Evolutionary conservation across 192 early-diverging fungal species (phyloP).

Genomic region (Coemansia sp.): DNA sequence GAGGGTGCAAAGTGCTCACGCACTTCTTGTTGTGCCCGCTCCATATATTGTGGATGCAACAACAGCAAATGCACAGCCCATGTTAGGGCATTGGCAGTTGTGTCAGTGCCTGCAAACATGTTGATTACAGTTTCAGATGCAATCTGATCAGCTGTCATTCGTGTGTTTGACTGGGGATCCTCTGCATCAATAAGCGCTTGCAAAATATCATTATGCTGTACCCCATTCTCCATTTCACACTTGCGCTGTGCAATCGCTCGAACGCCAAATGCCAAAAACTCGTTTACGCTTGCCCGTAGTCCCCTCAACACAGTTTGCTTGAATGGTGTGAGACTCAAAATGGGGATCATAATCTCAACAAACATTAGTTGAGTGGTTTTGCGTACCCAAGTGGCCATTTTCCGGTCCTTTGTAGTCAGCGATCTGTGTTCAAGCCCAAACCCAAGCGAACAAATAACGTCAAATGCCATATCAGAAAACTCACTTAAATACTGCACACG

Average conservation of each 20-base stretch:
- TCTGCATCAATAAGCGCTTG: constrained; percentile 47
- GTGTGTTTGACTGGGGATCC: constrained; percentile 29
- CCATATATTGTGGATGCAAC: constrained; percentile 25
- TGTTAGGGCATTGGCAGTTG: constrained; percentile 34
- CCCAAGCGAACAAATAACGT: constrained; percentile 39
- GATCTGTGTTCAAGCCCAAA: constrained; percentile 38
- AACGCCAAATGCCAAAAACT: constrained; percentile 24
- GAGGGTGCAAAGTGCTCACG: constrained; percentile 14
- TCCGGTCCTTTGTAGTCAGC: constrained; percentile 31
- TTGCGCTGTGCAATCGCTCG: constrained; percentile 29
- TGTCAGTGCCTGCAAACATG: constrained; percentile 44
- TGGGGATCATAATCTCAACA: constrained; percentile 19
- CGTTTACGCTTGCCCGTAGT: constrained; percentile 15
- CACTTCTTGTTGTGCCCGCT: constrained; percentile 13
- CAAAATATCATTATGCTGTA: constrained; percentile 29
- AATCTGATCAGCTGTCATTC: constrained; percentile 34
- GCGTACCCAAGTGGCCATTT: constrained; percentile 34
- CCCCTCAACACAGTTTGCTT: constrained; percentile 8
- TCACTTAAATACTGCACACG: constrained; percentile 31
- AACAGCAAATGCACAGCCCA: constrained; percentile 42
- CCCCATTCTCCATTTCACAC: not conserved
- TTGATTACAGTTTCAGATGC: constrained; percentile 34
- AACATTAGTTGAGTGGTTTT: constrained; percentile 30
- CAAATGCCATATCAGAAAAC: constrained; percentile 40
- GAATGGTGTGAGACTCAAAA: constrained; percentile 22